Evolutionary conservation across 2,329 filamentous ascomycete species (phyloP), one percentile per base, ranked within the genome.

Genomic region (Epichloe aotearoae): DNA sequence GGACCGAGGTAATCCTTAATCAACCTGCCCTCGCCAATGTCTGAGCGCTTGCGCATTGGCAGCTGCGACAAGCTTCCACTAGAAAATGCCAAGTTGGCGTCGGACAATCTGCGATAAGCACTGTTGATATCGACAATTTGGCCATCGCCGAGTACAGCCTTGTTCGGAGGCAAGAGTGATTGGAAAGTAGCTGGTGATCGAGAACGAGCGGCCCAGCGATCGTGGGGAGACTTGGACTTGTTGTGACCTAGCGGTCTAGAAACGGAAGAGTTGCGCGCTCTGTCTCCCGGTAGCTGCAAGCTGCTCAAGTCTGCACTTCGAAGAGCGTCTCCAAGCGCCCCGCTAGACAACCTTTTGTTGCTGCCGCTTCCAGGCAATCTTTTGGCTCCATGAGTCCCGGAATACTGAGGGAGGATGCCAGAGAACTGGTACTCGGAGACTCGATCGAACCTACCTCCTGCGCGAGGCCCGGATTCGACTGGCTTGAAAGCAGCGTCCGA

Each of bases 21-120:
- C 54, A 90, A 66, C 47, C 86, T 78, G 46, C 75, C 77, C 2
- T 67, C 66, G 7, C 69, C 67, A 11, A 62, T 61, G 45, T 68
- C 72, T 5, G 63, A 58, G 46, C 58, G 59, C 60, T 82, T 83
- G 47, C 78, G 75, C 55, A 76, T 71, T 17, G 82, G 75, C 20
- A 87, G 69, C 47, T 73, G 71, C 6, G 83, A 75, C 34, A 91
- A 67, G 47, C 72, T 77, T 30, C 84, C 82, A 17, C 79, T 75
- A 5, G 82, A 81, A 33, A 74, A 75, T 3, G 79, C 73, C 42
- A 90, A 67, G 47, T 83, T 82, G 11, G 83, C 83, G 61, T 90
- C 83, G 1, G 85, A 88, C 17, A 89, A 69, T 52, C 80, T 77
- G 47, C 82, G 75, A 61, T 89, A 87, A 4, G 84, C 83, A 55